Percentiles rank a stretch among this genome's conserved stretches.
Conservation (phyloP, 192 early-diverging fungal species). For the Coemansia sp. region DNA sequence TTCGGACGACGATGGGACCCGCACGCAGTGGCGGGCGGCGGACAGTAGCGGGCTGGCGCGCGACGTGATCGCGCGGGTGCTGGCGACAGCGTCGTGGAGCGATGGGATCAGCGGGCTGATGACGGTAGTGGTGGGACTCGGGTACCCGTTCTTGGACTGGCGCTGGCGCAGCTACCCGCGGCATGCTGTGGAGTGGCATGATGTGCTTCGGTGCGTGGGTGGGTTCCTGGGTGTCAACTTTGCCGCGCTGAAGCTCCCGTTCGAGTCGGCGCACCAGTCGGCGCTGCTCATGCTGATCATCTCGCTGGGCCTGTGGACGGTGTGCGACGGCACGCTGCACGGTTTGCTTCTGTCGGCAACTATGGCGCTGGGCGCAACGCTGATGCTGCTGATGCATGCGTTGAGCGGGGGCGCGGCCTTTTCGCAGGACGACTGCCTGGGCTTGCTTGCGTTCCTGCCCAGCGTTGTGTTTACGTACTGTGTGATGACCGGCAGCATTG, state of each 20-base stretch:
- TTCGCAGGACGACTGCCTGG: conserved; percentile 34
- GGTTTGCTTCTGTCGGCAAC: conserved; percentile 30
- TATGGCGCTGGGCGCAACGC: conserved; percentile 25
- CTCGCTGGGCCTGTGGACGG: conserved; percentile 41
- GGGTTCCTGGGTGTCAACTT: conserved; percentile 47
- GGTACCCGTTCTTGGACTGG: conserved; percentile 36
- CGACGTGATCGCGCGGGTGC: conserved; percentile 31
- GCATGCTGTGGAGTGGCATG: conserved; percentile 21
- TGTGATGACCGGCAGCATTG: conserved; percentile 41
- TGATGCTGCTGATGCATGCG: conserved; percentile 34
- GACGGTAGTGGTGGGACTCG: conserved; percentile 28
- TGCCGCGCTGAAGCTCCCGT: conserved; percentile 45
- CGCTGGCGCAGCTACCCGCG: conserved; percentile 30
- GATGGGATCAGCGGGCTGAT: conserved; percentile 28
- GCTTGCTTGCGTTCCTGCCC: conserved; percentile 35
- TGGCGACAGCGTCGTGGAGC: conserved; percentile 31
- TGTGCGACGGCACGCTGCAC: conserved; percentile 44
- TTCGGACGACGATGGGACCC: conserved; percentile 9
- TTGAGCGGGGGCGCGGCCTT: conserved; percentile 16
- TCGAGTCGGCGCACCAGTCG: conserved; percentile 39
- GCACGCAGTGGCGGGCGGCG: background rate
- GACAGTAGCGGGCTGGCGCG: conserved; percentile 12
- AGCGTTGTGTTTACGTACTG: conserved; percentile 45
- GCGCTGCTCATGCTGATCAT: conserved; percentile 37
- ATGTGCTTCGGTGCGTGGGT: conserved; percentile 39